phyloP scores from a whole-genome alignment of 164 flowering plant genomes.

The Magnolia kwangsiensis region DNA sequence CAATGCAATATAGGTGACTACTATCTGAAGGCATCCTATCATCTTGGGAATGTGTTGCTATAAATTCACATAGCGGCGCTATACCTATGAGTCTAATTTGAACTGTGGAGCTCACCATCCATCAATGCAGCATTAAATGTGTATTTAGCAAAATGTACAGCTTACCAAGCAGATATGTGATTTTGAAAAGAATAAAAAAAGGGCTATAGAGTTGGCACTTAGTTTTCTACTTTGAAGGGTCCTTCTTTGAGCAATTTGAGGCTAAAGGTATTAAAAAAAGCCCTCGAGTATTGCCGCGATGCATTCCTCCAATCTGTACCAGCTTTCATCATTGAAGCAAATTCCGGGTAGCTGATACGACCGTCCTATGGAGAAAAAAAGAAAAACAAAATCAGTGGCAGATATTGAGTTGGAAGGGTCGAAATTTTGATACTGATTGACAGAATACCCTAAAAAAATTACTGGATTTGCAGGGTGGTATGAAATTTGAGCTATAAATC shows the following conservation, averaged over 20 bases:
- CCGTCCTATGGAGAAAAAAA: slow-evolving; percentile 51
- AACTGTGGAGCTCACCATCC: background rate
- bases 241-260: slow-evolving; percentile 49
- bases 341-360: slow-evolving; percentile 69
- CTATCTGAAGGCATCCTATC: background rate
- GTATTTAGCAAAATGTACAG: background rate
- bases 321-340: slow-evolving; percentile 62
- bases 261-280: slow-evolving; percentile 67
- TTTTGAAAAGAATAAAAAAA: too few relatives aligned
- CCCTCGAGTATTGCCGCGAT: slow-evolving; percentile 77
- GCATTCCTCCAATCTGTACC: slow-evolving; percentile 84
- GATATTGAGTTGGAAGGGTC: background rate
- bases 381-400: background rate
- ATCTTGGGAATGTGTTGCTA: background rate
- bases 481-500: background rate
- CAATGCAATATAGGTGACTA: too few relatives aligned
- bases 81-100: background rate
- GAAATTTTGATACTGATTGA: background rate
- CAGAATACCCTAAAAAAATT: background rate
- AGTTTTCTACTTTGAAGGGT: slow-evolving; percentile 4
- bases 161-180: background rate
- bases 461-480: too few relatives aligned
- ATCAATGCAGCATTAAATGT: background rate
- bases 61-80: background rate
- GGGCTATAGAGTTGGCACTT: background rate